Conservation (phyloP, 257 asterid genomes). For the Sherardia arvensis region DNA sequence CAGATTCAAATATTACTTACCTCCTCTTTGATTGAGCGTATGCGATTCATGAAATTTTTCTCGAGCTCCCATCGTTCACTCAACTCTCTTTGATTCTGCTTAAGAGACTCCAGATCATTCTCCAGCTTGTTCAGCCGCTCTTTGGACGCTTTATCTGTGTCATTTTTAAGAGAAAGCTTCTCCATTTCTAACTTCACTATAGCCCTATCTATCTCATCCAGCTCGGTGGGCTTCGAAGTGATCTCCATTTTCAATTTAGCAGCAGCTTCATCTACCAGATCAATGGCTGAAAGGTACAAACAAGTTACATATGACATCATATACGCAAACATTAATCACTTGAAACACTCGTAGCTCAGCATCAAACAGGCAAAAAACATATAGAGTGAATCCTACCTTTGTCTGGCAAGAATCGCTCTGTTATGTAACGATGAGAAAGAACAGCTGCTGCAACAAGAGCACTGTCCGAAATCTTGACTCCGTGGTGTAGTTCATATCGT, state of each 20-base stretch:
- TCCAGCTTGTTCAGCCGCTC: conserved; percentile 73
- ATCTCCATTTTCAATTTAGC: conserved; percentile 95
- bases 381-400: conserved; percentile 43
- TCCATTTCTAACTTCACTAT: conserved; percentile 92
- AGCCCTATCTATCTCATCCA: conserved; percentile 76
- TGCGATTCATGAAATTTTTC: conserved; percentile 61
- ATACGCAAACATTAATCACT: background rate
- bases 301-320: background rate
- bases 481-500: conserved; percentile 89
- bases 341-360: background rate
- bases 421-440: conserved; percentile 75
- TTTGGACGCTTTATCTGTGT: conserved; percentile 74
- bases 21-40: conserved; percentile 84
- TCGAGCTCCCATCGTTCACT: conserved; percentile 83
- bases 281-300: conserved; percentile 58
- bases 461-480: conserved; percentile 86
- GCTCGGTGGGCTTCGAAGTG: conserved; percentile 83
- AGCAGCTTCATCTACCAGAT: conserved; percentile 96
- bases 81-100: conserved; percentile 55
- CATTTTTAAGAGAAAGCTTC: conserved; percentile 74
- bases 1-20: conserved; percentile 16
- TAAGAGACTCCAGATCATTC: conserved; percentile 57
- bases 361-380: background rate
- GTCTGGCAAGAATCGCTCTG: conserved; percentile 90
- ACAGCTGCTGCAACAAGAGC: conserved; percentile 88